Base-by-base conservation (phyloP, 2,329 filamentous ascomycete species). In the Apiospora phragmitis region DNA sequence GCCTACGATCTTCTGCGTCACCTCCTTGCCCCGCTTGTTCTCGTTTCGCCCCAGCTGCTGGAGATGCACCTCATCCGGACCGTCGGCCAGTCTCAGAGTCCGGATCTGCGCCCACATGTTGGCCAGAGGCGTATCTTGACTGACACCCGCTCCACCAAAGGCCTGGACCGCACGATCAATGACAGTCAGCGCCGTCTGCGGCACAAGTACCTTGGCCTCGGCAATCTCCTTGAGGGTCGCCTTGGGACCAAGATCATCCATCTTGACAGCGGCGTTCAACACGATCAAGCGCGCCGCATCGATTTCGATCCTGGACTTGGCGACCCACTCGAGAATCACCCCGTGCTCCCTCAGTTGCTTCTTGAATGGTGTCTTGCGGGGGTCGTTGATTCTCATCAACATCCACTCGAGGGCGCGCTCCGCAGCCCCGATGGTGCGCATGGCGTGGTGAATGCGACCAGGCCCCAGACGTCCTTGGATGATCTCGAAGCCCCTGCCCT, bases 401-500 rank as follows among this genome's bases (percentile, higher is more conserved):
- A 98, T 93, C 92, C 93, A 97, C 79, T 98, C 95, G 32, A 99
- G 89, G 0, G 95, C 96, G 75, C 91, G 90, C 83, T 99, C 96
- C 24, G 96, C 92, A 68, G 94, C 92, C 69, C 96, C 96, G 79
- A 99, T 96, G 72, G 91, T 92, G 74, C 96, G 91, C 96, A 99
- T 99, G 72, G 94, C 94, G 84, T 99, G 96, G 85, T 99, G 96
- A 80, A 99, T 98, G 71, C 96, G 93, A 43, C 96, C 96, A 1
- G 96, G 96, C 1, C 96, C 96, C 32, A 99, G 91, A 76, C 96
- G 94, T 71, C 96, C 96, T 82, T 99, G 96, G 79, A 99, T 98
- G 79, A 99, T 97, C 83, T 99, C 96, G 81, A 99, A 99, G 26
- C 96, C 96, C 73, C 94, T 91, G 74, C 96, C 96, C 81, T 96